A percentile compares a stretch with the other conserved stretches of the same genome.
phyloP scores from a whole-genome alignment of 2,329 filamentous ascomycete genomes.

The Neonectria faginata region DNA sequence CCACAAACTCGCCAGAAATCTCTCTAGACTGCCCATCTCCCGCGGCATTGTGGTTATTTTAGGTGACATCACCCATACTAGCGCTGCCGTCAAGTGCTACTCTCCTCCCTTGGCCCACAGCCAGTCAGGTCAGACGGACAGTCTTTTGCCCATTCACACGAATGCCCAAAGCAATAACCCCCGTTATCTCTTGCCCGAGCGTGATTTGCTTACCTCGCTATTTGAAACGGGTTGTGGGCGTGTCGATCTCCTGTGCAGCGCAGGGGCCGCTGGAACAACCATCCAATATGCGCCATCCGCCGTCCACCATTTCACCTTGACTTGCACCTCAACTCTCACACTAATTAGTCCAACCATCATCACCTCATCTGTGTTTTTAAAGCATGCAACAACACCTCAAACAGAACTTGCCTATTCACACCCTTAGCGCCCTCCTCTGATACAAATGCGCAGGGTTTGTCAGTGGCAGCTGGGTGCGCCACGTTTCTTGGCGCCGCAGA shows the following conservation, averaged over 20 bases:
- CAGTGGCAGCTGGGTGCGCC: slow-evolving; percentile 2
- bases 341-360: not conserved
- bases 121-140: slow-evolving; percentile 14
- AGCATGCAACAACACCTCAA: slow-evolving; percentile 6
- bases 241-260: slow-evolving; percentile 8
- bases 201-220: not conserved
- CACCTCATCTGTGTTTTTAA: not conserved
- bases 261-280: slow-evolving; percentile 5
- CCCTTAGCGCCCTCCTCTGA: slow-evolving; percentile 2
- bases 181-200: not conserved
- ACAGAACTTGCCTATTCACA: not conserved
- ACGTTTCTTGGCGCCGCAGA: slow-evolving; percentile 8
- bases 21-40: not conserved
- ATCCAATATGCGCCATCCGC: not conserved
- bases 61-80: not conserved
- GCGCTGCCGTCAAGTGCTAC: not conserved
- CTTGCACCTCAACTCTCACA: not conserved
- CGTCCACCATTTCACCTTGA: not conserved
- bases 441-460: not conserved
- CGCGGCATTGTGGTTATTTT: not conserved
- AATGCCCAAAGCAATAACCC: not conserved
- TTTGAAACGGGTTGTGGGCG: slow-evolving; percentile 1
- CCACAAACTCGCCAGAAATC: too few species aligned
- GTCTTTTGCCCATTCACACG: slow-evolving; percentile 10
- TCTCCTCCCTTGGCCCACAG: not conserved